These are phyloP conservation scores for Afroboletus lepidellus DNA, from an alignment of 1,284 basidiomycete genomes.

Conservation along the genomic window DNA sequence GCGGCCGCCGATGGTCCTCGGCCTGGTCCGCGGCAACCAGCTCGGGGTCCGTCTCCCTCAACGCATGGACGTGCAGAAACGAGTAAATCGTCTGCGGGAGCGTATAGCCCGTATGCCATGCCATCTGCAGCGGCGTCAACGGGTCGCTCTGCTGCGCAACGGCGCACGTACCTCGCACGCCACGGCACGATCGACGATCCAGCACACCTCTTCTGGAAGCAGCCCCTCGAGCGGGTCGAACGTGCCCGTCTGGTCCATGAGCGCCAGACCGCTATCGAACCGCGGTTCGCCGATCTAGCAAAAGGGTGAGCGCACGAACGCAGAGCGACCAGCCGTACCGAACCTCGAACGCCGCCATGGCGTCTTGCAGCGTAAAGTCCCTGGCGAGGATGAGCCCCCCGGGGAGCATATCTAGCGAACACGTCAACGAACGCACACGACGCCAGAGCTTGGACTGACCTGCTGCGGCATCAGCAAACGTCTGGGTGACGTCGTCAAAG, in stretches of 20 bases:
- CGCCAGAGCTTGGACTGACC: constrained; percentile 40
- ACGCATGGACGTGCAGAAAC: constrained; percentile 72
- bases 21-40: constrained; percentile 37
- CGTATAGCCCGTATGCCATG: constrained; percentile 83
- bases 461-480: constrained; percentile 55
- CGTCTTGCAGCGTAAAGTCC: constrained; percentile 74
- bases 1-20: constrained; percentile 40
- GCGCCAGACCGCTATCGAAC: constrained; percentile 79
- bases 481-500: constrained; percentile 58
- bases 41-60: constrained; percentile 62
- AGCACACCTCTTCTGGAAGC: constrained; percentile 76
- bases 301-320: constrained; percentile 13
- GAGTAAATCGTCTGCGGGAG: constrained; percentile 87
- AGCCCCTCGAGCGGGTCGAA: constrained; percentile 71
- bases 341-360: constrained; percentile 89
- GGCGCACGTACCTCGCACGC: constrained; percentile 61
- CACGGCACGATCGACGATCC: constrained; percentile 81
- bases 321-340: constrained; percentile 14
- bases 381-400: constrained; percentile 69
- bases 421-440: constrained; percentile 12
- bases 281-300: constrained; percentile 83
- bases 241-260: constrained; percentile 41
- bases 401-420: constrained; percentile 58
- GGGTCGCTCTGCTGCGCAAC: constrained; percentile 21
- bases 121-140: constrained; percentile 53